Evolutionary conservation across 2,329 filamentous ascomycete species (phyloP), one percentile per base, ranked within the genome.

Genomic region (Aureobasidium subglaciale): DNA sequence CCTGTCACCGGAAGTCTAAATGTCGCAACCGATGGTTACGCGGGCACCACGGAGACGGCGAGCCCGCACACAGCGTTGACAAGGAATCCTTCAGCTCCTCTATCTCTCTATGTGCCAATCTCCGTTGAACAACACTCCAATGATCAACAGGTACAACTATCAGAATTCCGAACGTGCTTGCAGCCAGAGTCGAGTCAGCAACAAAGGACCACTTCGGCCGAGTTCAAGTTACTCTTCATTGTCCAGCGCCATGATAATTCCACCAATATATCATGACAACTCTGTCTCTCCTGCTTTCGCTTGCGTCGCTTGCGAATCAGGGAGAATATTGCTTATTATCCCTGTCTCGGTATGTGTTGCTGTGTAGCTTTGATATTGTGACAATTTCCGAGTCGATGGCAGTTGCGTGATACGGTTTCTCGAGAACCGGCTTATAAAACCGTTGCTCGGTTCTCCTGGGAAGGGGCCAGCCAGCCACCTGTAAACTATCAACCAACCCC

Each of bases 301-400:
- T n/a, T n/a, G n/a, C n/a, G n/a, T 48, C 13, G 30, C 29, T 22
- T 46, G 2, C 13, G 42, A 34, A 32, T 46, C 42, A 45, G 27
- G 42, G n/a, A 27, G 16, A 20, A 11, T n/a, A 22, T 46, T 15
- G 16, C 18, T n/a, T 34, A 13, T 34, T 46, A n/a, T 16, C 30
- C 30, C 35, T 52, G 48, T 40, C 48, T 52, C 48, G 48, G 48
- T 41, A 52, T 24, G 5, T 49, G 18, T 49, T 4, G 15, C 15
- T 25, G 38, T 41, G 20, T 24, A 35, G 11, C 4, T 7, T 35
- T 45, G 22, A 49, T 41, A 30, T 27, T 53, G 25, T 53, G 48
- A 53, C 48, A 53, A 53, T 53, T 53, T 53, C 48, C 48, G 25
- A 53, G 38, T 54, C 25, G 29, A 16, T 43, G 50, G 38, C 50